Evolutionary conservation across 2,329 filamentous ascomycete genomes (phyloP), one percentile per base, ranked within the genome.

Genomic region (Metarhizium humberi): DNA sequence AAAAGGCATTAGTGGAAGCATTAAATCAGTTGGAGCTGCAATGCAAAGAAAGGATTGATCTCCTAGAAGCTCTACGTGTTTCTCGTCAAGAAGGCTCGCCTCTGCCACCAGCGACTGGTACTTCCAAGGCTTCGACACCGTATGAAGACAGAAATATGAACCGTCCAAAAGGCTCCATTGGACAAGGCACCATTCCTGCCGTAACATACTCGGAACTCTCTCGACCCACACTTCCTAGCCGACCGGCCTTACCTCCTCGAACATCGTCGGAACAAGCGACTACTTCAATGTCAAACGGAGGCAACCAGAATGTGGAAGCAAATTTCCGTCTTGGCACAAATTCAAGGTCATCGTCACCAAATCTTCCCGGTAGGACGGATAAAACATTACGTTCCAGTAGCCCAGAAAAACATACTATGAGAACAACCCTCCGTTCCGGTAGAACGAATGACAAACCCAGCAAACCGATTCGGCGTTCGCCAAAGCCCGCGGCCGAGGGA

Each of bases 41-140:
- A 71, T 96, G 92, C 71, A 92, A 94, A 69, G 92, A 97, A 71
- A 82, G 92, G 51, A 90, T 96, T 52, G 90, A 96, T 67, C 76
- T 97, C 38, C 78, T 97, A 6, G 87, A 94, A 66, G 87, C 92
- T 6, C 74, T 97, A 56, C 82, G 85, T 58, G 76, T 87, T 60
- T 85, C 82, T n/a, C 75, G 82, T 55, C 69, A 77, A 57, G 78
- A 66, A 59, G 58, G 63, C 45, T 49, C 56, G 47, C 52, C 55
- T n/a, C 32, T 55, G 10, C 42, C 55, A 36, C 46, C 56, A 7
- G 60, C 34, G 49, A 54, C 42, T 32, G 60, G 52, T 48, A 42
- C 55, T 3, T 61, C 63, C 10, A 65, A 67, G 36, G 47, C 57
- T 58, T 29, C 62, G 66, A 53, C 57, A 57, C 3, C 60, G 8